Base-by-base conservation (phyloP, 805 yeast genomes). In the Cyberlindnera amylophila region DNA sequence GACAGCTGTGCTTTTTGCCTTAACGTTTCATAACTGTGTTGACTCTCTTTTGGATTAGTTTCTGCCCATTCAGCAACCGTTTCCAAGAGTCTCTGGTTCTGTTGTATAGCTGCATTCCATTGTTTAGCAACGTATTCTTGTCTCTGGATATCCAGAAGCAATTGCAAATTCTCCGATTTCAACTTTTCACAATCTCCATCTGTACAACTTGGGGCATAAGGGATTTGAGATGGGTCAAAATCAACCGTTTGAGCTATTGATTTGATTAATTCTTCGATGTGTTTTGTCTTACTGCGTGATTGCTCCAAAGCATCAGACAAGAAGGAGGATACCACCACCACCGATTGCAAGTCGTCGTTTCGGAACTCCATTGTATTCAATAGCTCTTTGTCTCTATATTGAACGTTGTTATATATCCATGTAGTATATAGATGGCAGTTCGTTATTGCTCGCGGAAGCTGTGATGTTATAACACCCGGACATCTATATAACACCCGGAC, bases 91-190 rank as follows among this genome's bases (percentile, higher is more conserved):
- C 57, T 58, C 34, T 58, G 47, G 36, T 64, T 61, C 44, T 58
- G 58, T 4, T 49, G 50, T 6, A 67, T 39, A 0, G 61, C 26
- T 0, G 24, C 24, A 27, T 62, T 59, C 54, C 59, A 64, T 21
- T 53, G 57, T 14, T 50, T 43, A 3, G 55, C 41, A 3, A 62
- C 12, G 38, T 46, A 62, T 30, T 65, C 67, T 41, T 66, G 63
- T 38, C 65, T 53, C 28, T 68, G 67, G 6, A 66, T 49, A 30
- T 58, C 58, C 26, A 63, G 42, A 15, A 61, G 28, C 17, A 64
- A 37, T 13, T 52, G 50, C 6, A 57, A 39, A 38, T 61, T 61
- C 42, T 57, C 62, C 8, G 44, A 48, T 41, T 59, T 58, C 11
- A 58, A 42, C 11, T 29, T 36, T 12, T 47, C 45, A 1, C 57